Evolutionary conservation across 2,329 filamentous ascomycete species (phyloP).

Genomic region (Phyllosticta citribraziliensis): DNA sequence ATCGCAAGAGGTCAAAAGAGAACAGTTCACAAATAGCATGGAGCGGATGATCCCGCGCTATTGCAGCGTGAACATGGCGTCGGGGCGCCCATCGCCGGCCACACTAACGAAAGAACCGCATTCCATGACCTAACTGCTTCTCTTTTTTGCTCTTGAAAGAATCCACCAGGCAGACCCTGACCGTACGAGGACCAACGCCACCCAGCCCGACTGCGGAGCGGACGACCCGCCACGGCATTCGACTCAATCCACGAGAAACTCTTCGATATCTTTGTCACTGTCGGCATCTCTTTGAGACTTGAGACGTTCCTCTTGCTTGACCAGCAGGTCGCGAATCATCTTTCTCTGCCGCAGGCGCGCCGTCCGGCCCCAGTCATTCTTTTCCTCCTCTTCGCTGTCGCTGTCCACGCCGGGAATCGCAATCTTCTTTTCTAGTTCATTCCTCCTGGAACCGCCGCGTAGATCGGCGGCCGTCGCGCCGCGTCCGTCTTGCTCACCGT

Average conservation of each 20-base stretch:
- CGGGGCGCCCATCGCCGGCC: neutral
- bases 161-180: neutral
- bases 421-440: slow-evolving; percentile 34
- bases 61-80: neutral
- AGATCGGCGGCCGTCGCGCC: slow-evolving; percentile 25
- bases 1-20: neutral
- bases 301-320: slow-evolving; percentile 47
- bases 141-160: neutral
- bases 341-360: slow-evolving; percentile 59
- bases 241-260: slow-evolving; percentile 47
- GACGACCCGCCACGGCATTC: no score
- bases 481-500: slow-evolving; percentile 25
- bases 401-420: slow-evolving; percentile 45
- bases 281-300: slow-evolving; percentile 51
- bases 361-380: slow-evolving; percentile 56
- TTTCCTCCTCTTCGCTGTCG: slow-evolving; percentile 35
- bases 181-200: neutral
- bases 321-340: slow-evolving; percentile 55
- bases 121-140: neutral
- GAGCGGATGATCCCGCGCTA: neutral
- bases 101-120: neutral
- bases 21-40: neutral
- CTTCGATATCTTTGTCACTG: slow-evolving; percentile 65
- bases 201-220: neutral
- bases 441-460: slow-evolving; percentile 18